Conservation (phyloP, 306 rosid genomes). For the Vicia sativa region DNA sequence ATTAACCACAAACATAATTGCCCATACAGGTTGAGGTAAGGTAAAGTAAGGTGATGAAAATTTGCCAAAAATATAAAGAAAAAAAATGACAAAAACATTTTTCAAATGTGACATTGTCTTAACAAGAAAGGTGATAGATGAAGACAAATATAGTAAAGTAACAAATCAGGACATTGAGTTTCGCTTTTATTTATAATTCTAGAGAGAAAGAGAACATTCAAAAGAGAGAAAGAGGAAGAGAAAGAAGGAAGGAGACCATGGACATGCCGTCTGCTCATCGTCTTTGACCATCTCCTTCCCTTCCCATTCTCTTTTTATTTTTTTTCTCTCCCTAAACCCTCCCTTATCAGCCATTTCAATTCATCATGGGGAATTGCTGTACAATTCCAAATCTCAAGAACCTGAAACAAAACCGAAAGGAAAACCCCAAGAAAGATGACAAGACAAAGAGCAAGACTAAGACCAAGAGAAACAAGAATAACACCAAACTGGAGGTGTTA, state of each 20-base stretch:
- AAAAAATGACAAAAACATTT: too few relatives aligned
- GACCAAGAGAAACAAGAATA: constrained; percentile 32
- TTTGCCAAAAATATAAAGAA: constrained; percentile 16
- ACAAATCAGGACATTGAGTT: not conserved
- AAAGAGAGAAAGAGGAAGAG: not conserved
- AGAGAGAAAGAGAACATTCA: not conserved
- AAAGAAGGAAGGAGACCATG: constrained; percentile 9
- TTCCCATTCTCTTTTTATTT: not conserved
- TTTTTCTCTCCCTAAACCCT: constrained; percentile 8
- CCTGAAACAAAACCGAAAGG: constrained; percentile 37
- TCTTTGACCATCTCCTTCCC: constrained; percentile 44
- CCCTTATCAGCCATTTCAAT: too few relatives aligned
- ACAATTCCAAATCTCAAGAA: constrained; percentile 34
- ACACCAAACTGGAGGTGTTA: constrained; percentile 59
- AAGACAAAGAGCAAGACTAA: constrained; percentile 26
- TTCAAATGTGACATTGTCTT: not conserved
- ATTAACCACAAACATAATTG: not conserved
- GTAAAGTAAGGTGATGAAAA: not conserved
- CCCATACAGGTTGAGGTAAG: not conserved
- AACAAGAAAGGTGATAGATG: not conserved
- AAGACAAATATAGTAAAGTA: constrained; percentile 27
- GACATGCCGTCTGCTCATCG: constrained; percentile 17
- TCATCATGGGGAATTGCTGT: constrained; percentile 86
- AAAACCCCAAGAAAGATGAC: constrained; percentile 47
- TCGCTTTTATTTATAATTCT: not conserved